Evolutionary conservation across 2,329 filamentous ascomycete species (phyloP).

Genomic region (Tympanopsis confertula): DNA sequence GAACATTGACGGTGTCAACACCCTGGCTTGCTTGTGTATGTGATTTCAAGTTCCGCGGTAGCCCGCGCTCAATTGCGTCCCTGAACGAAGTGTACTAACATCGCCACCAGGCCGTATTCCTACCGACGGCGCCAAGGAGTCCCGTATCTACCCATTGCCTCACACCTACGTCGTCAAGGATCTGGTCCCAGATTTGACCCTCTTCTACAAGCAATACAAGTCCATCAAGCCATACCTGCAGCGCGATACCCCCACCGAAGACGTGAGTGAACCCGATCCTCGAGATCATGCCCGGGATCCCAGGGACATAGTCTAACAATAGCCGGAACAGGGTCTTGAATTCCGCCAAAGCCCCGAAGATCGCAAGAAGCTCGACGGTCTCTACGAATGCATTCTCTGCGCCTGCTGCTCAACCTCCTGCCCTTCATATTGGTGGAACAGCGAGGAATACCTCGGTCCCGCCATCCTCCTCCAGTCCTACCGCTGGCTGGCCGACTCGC

Average conservation of each 20-base stretch:
- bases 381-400: slow-evolving; percentile 99
- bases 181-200: slow-evolving; percentile 90
- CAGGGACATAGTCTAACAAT: slow-evolving; percentile 4
- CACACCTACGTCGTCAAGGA: slow-evolving; percentile 99
- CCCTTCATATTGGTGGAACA: slow-evolving; percentile 99
- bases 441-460: slow-evolving; percentile 93
- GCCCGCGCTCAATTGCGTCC: not conserved
- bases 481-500: slow-evolving; percentile 89
- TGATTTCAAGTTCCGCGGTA: slow-evolving; percentile 11
- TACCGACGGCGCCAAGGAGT: slow-evolving; percentile 65
- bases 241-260: slow-evolving; percentile 69
- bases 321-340: slow-evolving; percentile 62
- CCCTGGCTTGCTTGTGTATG: slow-evolving; percentile 91
- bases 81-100: slow-evolving; percentile 12
- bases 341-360: slow-evolving; percentile 84
- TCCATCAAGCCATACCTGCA: slow-evolving; percentile 98
- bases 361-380: slow-evolving; percentile 89
- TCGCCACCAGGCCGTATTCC: slow-evolving; percentile 71
- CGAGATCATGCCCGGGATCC: slow-evolving; percentile 6
- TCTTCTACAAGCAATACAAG: slow-evolving; percentile 99
- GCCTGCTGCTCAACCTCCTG: slow-evolving; percentile 98
- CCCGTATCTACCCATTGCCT: slow-evolving; percentile 93
- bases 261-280: slow-evolving; percentile 45
- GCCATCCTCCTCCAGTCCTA: slow-evolving; percentile 96
- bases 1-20: slow-evolving; percentile 99